Base-by-base conservation (phyloP, 192 early-diverging fungal species). In the Globomyces pollinis-pini region DNA sequence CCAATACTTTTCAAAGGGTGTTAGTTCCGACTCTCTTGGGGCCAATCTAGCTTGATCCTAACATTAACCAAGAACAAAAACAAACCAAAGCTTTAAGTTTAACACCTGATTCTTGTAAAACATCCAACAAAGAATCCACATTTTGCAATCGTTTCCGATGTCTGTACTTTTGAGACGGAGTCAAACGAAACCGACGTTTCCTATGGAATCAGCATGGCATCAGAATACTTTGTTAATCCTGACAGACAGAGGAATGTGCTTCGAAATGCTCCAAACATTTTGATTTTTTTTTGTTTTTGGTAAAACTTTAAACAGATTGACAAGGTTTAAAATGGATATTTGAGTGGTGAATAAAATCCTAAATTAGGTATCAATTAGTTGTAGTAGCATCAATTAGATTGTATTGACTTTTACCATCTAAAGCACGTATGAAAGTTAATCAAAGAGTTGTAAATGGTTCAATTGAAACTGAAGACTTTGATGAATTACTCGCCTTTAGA, bases 1-100 rank as follows among this genome's bases (percentile, higher is more conserved):
- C 74, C 74, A 80, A 62, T 80, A 80, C 59, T 74, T 80, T 52
- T 76, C 65, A 42, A 68, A 50, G 16, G 74, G 60, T 1, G 70
- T 65, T 72, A 80, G 62, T 61, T 80, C 67, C 30, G 16, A 15
- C 44, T 71, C 74, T n/a, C 57, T 52, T 2, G 72, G 71, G 20
- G 64, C 62, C 7, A 47, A 28, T 13, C 67, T 67, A 21, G 65
- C 61, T 13, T 64, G 43, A 53, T 79, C 73, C n/a, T n/a, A n/a
- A n/a, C n/a, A n/a, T n/a, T n/a, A n/a, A n/a, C n/a, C n/a, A n/a
- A n/a, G n/a, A n/a, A n/a, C n/a, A n/a, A n/a, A n/a, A n/a, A n/a
- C n/a, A n/a, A n/a, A n/a, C n/a, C 56, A 80, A 60, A 16, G 70
- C 72, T 36, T 71, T 63, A 12, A 76, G 56, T 34, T 67, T 34